Evolutionary conservation across 2,329 filamentous ascomycete genomes (phyloP), one percentile per base, ranked within the genome.

Genomic region (Ambrosiella xylebori): DNA sequence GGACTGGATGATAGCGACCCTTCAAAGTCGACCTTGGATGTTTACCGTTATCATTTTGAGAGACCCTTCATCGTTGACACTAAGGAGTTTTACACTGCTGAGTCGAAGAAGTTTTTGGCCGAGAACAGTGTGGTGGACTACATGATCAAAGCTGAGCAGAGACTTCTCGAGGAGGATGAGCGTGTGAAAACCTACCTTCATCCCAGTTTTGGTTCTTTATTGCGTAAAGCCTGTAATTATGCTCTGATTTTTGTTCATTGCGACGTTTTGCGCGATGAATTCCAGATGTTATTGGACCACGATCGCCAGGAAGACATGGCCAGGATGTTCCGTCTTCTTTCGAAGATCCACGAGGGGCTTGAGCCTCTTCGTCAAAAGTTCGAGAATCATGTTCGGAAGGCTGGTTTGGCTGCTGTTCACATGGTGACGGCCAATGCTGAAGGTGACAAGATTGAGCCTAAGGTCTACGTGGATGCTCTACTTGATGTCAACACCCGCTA

Each of bases 61-160:
- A 81, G 80, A 65, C 93, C 94, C 0, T 98, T 96, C 77, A 78
- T 98, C 56, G 77, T 78, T 5, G 88, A 89, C 2, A 98, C 93
- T 8, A 81, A 80, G 64, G 73, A 77, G 37, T 98, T 95, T 72
- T 98, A 98, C 69, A 78, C 88, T 64, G 83, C 85, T 51, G 94
- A 98, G 69, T 97, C 93, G 17, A 88, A 88, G 65, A 85, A 89
- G 62, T 98, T 98, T 67, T 82, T 98, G 39, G 87, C 89, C 9
- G 91, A 97, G 70, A 98, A 98, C 69, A 95, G 86, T 62, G 89
- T 98, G 3, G 90, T 98, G 39, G 93, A 98, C 68, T 98, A 97
- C 72, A 97, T 98, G 93, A 97, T 97, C 76, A 98, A 98, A 78
- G 94, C 93, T 0, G 91, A 97, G 71, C 73, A 81, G 47, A 84